Conservation (phyloP, 768 basidiomycete species). For the Melanogaster broomeanus region DNA sequence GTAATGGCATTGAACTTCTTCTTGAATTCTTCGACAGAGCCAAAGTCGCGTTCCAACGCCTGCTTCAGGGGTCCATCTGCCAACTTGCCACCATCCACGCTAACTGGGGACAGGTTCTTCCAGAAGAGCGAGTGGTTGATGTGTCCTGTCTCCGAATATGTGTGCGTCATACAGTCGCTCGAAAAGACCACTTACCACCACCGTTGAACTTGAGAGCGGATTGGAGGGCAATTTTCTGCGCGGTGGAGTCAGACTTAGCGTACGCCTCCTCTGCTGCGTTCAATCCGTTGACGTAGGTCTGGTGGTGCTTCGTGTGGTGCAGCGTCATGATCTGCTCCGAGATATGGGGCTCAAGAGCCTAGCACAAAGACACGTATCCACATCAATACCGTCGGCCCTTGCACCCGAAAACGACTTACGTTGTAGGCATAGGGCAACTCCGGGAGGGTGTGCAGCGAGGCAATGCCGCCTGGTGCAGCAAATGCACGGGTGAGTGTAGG, state of each 20-base stretch:
- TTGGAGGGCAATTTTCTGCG: slow-evolving; percentile 83
- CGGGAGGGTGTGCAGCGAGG: slow-evolving; percentile 72
- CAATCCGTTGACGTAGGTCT: slow-evolving; percentile 91
- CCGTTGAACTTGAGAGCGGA: slow-evolving; percentile 96
- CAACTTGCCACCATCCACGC: slow-evolving; percentile 64
- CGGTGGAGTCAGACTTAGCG: slow-evolving; percentile 60
- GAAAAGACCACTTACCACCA: slow-evolving; percentile 56
- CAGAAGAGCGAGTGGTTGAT: slow-evolving; percentile 98
- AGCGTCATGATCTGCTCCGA: slow-evolving; percentile 91
- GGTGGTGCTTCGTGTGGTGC: slow-evolving; percentile 91
- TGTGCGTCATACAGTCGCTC: not conserved
- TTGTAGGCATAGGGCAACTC: slow-evolving; percentile 80
- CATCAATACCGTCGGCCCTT: not conserved
- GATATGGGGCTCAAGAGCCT: slow-evolving; percentile 93
- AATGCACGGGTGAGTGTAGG: slow-evolving; percentile 49
- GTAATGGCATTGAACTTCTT: slow-evolving; percentile 84
- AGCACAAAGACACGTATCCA: not conserved
- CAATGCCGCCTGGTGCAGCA: slow-evolving; percentile 39
- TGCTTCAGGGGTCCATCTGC: slow-evolving; percentile 68
- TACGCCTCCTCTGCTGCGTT: slow-evolving; percentile 93
- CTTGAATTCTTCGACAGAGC: slow-evolving; percentile 85
- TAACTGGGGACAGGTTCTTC: slow-evolving; percentile 88
- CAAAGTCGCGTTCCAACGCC: slow-evolving; percentile 80
- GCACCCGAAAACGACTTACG: slow-evolving; percentile 40
- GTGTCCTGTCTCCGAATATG: slow-evolving; percentile 53